A percentile compares a stretch with the other conserved stretches of the same genome.
Evolutionary conservation across 176 grass and related monocot genomes (phyloP).

Genomic region (Eragrostis curvula): DNA sequence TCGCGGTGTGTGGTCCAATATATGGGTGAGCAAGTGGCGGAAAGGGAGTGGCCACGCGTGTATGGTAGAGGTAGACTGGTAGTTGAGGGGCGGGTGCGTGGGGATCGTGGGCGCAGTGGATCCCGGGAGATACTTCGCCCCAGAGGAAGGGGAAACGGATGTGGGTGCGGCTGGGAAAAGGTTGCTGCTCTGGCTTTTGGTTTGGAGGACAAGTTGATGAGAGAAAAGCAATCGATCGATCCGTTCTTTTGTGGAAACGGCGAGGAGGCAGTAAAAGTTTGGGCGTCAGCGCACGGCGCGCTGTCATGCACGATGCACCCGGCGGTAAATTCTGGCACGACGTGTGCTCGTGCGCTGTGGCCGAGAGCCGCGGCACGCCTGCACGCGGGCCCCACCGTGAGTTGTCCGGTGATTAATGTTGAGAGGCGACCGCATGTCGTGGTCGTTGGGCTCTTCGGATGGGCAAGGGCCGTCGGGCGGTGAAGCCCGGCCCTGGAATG

Average conservation of each 20-base stretch:
- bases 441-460: not conserved
- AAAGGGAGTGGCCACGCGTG: accelerated
- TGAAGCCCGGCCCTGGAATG: not conserved
- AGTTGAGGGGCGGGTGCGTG: not conserved
- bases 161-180: conserved; percentile 22
- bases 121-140: conserved; percentile 20
- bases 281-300: too few species aligned
- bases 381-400: too few species aligned
- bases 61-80: not conserved
- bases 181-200: not conserved
- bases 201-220: conserved; percentile 13
- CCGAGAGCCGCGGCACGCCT: not conserved
- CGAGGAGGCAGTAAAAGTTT: not conserved
- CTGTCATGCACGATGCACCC: too few species aligned
- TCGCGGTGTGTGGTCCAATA: accelerated
- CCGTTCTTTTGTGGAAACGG: not conserved
- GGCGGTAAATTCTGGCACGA: too few species aligned
- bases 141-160: not conserved
- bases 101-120: not conserved
- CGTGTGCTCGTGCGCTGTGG: too few species aligned
- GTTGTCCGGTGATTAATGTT: too few species aligned
- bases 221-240: too few species aligned
- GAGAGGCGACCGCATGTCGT: too few species aligned
- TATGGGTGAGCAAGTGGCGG: not conserved
- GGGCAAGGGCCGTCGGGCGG: too few species aligned